Evolutionary conservation across 2,329 filamentous ascomycete genomes (phyloP).

Genomic region (Pseudogymnoascus sp.): DNA sequence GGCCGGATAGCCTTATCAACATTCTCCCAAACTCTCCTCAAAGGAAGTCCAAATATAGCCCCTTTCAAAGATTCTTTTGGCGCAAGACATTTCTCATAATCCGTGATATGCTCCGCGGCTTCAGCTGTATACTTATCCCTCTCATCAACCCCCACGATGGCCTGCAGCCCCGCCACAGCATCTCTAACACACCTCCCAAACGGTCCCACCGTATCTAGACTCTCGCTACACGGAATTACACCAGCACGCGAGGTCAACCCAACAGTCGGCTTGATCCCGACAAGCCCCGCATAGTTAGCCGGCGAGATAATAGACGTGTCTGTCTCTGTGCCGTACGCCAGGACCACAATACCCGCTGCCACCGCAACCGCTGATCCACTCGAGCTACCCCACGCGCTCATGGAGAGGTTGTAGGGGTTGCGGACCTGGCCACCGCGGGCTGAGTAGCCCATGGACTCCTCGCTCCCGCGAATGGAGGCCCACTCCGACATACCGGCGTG

Average conservation of each 20-base stretch:
- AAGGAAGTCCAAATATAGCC: constrained; percentile 8
- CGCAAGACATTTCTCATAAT: constrained; percentile 9
- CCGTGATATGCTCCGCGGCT: not conserved
- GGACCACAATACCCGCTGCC: constrained; percentile 13
- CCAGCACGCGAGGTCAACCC: constrained; percentile 53
- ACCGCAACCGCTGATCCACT: constrained; percentile 53
- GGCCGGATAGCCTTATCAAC: constrained; percentile 7
- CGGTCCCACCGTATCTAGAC: constrained; percentile 58
- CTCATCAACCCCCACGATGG: constrained; percentile 49
- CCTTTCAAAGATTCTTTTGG: constrained; percentile 10
- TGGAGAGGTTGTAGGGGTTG: constrained; percentile 49
- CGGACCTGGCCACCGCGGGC: constrained; percentile 52
- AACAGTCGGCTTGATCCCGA: constrained; percentile 60
- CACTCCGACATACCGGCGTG: constrained; percentile 59
- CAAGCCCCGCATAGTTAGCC: constrained; percentile 45
- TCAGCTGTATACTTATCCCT: constrained; percentile 53
- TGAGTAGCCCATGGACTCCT: constrained; percentile 54
- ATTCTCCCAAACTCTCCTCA: constrained; percentile 8
- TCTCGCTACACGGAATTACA: constrained; percentile 54
- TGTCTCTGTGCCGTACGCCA: constrained; percentile 53
- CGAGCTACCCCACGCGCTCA: constrained; percentile 52
- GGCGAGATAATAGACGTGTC: constrained; percentile 56
- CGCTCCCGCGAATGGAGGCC: constrained; percentile 50
- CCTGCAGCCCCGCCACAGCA: constrained; percentile 50
- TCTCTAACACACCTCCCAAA: constrained; percentile 59